Evolutionary conservation across 2,329 filamentous ascomycete genomes (phyloP).

Genomic region (Colletotrichum gloeosporioides): DNA sequence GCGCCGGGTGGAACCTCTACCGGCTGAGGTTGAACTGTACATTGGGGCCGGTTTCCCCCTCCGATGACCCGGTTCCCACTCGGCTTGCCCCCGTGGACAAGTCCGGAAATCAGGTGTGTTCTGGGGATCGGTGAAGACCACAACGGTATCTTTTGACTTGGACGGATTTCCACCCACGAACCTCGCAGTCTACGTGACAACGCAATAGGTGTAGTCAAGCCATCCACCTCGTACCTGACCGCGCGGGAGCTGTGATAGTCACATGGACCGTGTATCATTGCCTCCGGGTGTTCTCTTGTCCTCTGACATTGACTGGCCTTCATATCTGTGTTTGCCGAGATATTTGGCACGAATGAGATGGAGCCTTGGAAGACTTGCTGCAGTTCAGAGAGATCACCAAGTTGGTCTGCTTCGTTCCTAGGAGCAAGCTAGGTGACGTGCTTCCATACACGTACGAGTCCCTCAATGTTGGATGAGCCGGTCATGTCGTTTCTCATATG

Average conservation of each 20-base stretch:
- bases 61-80: background rate
- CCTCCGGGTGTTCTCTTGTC: background rate
- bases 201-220: background rate
- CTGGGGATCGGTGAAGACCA: background rate
- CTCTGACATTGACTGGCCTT: background rate
- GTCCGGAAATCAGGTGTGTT: accelerated
- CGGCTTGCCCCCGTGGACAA: background rate
- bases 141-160: background rate
- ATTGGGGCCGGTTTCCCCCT: background rate
- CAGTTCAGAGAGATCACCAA: background rate
- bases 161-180: background rate
- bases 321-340: background rate
- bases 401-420: background rate
- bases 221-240: background rate
- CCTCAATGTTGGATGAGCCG: background rate
- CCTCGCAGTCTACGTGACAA: background rate
- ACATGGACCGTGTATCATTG: background rate
- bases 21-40: background rate
- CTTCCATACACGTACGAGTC: background rate
- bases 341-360: background rate
- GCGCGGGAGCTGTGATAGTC: accelerated
- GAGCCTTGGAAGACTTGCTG: accelerated
- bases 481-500: background rate
- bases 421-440: background rate
- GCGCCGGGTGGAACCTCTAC: background rate